Percentiles rank a stretch among this genome's conserved stretches.
These are phyloP conservation scores for Canna indica DNA, from an alignment of 176 grass and related monocot species.

Conservation along the genomic window DNA sequence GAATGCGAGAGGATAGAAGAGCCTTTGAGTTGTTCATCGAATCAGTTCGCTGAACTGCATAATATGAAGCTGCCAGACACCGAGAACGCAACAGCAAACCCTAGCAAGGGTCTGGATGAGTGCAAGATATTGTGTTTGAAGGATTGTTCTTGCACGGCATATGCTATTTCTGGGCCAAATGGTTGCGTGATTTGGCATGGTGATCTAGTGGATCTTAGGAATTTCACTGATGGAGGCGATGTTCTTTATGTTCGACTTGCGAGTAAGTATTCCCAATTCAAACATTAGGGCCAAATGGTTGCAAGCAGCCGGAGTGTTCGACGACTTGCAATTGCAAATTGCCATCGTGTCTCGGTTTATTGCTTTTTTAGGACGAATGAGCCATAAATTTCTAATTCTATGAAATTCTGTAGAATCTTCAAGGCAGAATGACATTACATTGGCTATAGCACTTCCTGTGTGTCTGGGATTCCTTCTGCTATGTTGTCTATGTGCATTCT, in stretches of 20 bases:
- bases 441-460: too few species aligned
- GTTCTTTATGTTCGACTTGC: conserved; percentile 45
- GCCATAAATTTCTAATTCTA: too few species aligned
- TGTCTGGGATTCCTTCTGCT: too few species aligned
- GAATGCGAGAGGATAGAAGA: neutral
- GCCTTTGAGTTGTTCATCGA: neutral
- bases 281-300: neutral
- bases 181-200: conserved; percentile 48
- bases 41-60: neutral
- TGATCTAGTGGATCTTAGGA: conserved; percentile 40
- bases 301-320: neutral
- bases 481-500: neutral
- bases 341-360: conserved; percentile 10
- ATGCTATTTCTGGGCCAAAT: conserved; percentile 22
- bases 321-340: too few species aligned
- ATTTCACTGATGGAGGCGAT: conserved; percentile 41
- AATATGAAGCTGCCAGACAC: conserved; percentile 13
- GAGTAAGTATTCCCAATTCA: too few species aligned
- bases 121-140: conserved; percentile 32
- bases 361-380: neutral
- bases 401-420: too few species aligned
- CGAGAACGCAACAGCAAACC: neutral
- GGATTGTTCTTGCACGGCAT: conserved; percentile 58
- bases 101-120: conserved; percentile 33
- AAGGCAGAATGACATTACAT: too few species aligned